Percentiles rank a stretch among this genome's conserved stretches.
phyloP scores from a whole-genome alignment of 2,329 filamentous ascomycete species.

The Fusarium dimerum region DNA sequence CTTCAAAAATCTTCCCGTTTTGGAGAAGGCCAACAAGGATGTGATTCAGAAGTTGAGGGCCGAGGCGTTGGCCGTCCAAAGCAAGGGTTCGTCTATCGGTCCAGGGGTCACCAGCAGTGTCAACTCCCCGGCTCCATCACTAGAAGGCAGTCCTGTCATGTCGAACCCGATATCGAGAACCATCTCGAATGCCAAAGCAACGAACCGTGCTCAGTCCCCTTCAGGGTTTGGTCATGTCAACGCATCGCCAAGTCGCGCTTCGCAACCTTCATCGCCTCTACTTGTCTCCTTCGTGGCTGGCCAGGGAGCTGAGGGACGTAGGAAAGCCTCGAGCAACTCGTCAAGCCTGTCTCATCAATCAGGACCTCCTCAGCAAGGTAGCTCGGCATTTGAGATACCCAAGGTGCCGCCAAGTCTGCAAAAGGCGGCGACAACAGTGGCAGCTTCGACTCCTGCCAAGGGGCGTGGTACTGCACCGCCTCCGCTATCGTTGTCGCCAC shows the following conservation, averaged over 20 bases:
- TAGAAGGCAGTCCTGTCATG: constrained; percentile 84
- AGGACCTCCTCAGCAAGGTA: constrained; percentile 63
- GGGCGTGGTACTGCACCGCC: constrained; percentile 51
- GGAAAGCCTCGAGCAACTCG: constrained; percentile 90
- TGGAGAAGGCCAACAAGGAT: constrained; percentile 98
- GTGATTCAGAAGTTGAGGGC: constrained; percentile 95
- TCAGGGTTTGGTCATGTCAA: constrained; percentile 77
- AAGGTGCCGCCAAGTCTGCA: constrained; percentile 61
- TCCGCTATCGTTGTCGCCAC: constrained; percentile 59
- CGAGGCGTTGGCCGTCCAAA: constrained; percentile 75
- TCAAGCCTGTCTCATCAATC: constrained; percentile 83
- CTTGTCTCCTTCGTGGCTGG: constrained; percentile 94
- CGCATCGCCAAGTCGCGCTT: constrained; percentile 84
- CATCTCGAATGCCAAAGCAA: constrained; percentile 77
- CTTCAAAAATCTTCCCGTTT: constrained; percentile 94
- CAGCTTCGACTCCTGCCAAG: constrained; percentile 59
- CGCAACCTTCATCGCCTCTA: constrained; percentile 69
- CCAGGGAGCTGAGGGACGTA: constrained; percentile 72
- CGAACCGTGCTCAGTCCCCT: constrained; percentile 81
- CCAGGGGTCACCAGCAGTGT: constrained; percentile 43
- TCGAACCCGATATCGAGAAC: constrained; percentile 79
- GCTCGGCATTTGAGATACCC: constrained; percentile 70
- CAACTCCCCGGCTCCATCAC: constrained; percentile 64
- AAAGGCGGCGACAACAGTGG: constrained; percentile 58
- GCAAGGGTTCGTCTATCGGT: constrained; percentile 50